Conservation (phyloP, 164 flowering plant genomes). For the Aristolochia californica region DNA sequence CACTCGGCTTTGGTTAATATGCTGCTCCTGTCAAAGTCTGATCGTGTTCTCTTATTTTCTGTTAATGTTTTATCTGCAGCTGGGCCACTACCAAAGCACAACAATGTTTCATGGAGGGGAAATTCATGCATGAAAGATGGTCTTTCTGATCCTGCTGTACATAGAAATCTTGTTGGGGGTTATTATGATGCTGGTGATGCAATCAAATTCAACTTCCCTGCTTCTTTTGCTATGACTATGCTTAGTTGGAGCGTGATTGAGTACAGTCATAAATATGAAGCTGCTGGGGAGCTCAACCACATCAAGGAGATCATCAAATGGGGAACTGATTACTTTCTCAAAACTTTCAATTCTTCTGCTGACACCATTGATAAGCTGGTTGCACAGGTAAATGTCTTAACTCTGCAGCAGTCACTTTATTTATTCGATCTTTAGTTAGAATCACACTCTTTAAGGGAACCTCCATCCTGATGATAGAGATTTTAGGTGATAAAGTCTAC, state of each 20-base stretch:
- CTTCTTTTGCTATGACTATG: conserved; percentile 84
- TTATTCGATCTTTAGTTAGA: too few species aligned
- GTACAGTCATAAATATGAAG: conserved; percentile 81
- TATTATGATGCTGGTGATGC: conserved; percentile 96
- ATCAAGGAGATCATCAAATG: conserved; percentile 83
- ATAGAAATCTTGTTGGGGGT: conserved; percentile 76
- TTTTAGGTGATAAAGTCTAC: too few species aligned
- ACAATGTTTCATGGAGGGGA: conserved; percentile 83
- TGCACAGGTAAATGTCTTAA: conserved; percentile 45
- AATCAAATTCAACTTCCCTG: conserved; percentile 87
- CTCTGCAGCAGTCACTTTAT: too few species aligned
- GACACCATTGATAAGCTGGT: conserved; percentile 48
- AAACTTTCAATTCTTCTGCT: conserved; percentile 80
- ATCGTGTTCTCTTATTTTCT: background rate
- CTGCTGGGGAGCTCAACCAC: conserved; percentile 80
- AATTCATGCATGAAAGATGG: conserved; percentile 77
- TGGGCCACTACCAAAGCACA: conserved; percentile 80
- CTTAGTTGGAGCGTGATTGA: conserved; percentile 94
- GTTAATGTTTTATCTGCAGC: conserved; percentile 40
- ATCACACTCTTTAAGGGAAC: too few species aligned
- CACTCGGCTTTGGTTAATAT: too few species aligned
- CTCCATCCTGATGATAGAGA: too few species aligned
- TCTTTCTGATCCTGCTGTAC: conserved; percentile 23
- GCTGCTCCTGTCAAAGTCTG: too few species aligned
- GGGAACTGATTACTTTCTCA: conserved; percentile 90